These are phyloP conservation scores for Madurella mycetomatis DNA, from an alignment of 2,329 filamentous ascomycete species.

Conservation along the genomic window DNA sequence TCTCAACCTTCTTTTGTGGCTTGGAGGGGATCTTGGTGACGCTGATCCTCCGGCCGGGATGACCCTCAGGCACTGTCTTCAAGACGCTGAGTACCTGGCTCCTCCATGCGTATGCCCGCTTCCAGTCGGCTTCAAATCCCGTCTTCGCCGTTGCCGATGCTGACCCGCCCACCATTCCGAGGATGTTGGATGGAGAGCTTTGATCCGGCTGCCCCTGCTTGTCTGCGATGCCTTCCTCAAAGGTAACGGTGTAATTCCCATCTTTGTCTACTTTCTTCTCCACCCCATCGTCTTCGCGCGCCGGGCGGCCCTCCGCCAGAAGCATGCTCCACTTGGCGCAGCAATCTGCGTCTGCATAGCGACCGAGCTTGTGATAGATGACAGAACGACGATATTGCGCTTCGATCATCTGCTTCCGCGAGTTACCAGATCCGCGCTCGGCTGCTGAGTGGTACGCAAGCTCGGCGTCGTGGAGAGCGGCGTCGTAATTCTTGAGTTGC, in stretches of 20 bases:
- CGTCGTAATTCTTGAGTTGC: conserved; percentile 54
- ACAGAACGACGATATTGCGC: conserved; percentile 78
- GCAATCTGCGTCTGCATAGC: conserved; percentile 70
- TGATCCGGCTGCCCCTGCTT: conserved; percentile 23
- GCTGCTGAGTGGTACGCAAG: conserved; percentile 57
- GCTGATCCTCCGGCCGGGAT: conserved; percentile 45
- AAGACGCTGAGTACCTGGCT: conserved; percentile 44
- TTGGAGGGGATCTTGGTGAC: conserved; percentile 33
- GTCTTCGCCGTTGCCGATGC: conserved; percentile 9
- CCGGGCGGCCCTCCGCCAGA: conserved; percentile 37
- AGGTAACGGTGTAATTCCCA: conserved; percentile 45
- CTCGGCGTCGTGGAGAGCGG: conserved; percentile 67
- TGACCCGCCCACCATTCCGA: not conserved
- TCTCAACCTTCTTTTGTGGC: conserved; percentile 26
- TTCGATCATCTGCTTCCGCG: conserved; percentile 68
- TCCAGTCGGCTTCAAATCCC: conserved; percentile 30
- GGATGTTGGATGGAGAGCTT: not conserved
- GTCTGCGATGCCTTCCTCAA: conserved; percentile 29
- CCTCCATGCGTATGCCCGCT: conserved; percentile 43
- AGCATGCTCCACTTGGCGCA: conserved; percentile 59
- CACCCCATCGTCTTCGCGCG: conserved; percentile 35
- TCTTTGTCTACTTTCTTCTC: conserved; percentile 37
- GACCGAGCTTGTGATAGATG: conserved; percentile 63
- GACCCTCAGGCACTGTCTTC: conserved; percentile 41
- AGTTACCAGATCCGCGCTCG: conserved; percentile 57